phyloP scores from a whole-genome alignment of 179 eudicot species.

The Dionaea muscipula region DNA sequence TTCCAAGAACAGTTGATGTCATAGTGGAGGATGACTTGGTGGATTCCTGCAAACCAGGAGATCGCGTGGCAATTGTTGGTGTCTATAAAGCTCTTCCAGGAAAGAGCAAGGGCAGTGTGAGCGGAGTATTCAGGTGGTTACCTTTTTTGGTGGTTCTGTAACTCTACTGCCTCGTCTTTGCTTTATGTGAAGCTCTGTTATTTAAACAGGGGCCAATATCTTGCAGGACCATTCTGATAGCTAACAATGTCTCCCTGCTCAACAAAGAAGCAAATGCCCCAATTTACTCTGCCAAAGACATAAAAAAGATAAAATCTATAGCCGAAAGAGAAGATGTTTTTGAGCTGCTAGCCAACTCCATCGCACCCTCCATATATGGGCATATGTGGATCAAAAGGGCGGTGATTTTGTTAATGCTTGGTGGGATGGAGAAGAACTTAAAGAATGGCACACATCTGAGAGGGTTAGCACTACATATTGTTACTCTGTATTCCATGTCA shows the following conservation, averaged over 20 bases:
- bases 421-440: constrained; percentile 91
- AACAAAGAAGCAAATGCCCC: constrained; percentile 94
- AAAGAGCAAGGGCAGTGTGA: constrained; percentile 85
- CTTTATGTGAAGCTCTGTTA: neutral
- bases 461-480: constrained; percentile 47
- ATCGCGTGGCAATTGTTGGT: constrained; percentile 92
- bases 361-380: constrained; percentile 97
- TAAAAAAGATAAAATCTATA: constrained; percentile 60
- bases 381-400: constrained; percentile 97
- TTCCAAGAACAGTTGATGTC: constrained; percentile 87
- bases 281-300: constrained; percentile 58
- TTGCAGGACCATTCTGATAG: constrained; percentile 84
- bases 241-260: constrained; percentile 80
- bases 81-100: constrained; percentile 96
- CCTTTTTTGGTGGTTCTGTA: neutral
- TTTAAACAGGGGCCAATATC: constrained; percentile 7
- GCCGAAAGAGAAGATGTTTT: constrained; percentile 72
- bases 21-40: constrained; percentile 93
- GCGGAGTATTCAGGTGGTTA: constrained; percentile 90
- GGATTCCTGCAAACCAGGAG: constrained; percentile 97
- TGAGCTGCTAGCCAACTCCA: constrained; percentile 72
- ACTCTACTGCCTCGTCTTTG: neutral
- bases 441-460: constrained; percentile 94
- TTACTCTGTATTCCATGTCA: neutral
- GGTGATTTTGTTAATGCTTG: constrained; percentile 77